Base-by-base conservation (phyloP, 139 green algal species). In the Deuterostichococcus epilithicus region DNA sequence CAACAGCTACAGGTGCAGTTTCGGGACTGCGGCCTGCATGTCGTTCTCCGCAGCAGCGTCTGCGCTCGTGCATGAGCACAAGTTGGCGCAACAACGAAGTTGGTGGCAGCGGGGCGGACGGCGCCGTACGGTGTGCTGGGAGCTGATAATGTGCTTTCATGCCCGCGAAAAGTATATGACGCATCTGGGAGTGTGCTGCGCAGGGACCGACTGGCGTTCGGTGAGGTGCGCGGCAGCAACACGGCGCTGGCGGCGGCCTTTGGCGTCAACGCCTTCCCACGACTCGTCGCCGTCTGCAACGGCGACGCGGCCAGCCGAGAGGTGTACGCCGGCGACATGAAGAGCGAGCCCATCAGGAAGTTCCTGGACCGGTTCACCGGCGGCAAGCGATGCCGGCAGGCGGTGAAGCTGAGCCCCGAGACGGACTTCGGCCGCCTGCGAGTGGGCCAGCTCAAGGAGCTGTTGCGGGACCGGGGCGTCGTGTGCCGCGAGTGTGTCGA, bases 261-360 rank as follows among this genome's bases (percentile, higher is more conserved):
- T 70, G 66, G 71, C 38, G 72, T 87, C 2, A 45, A 34, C 2
- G 60, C 44, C 8, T 82, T 73, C 38, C 90, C 86, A 5, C 60
- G 82, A 20, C 58, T 97, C 52, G 22, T 95, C 20, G 78, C 81
- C 1, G 67, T 96, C 0, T 97, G 92, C 81, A 92, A 93, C 69
- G 92, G 92, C n/a, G 86, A 96, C 79, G 39, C 77, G 15, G 70
- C 77, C 0, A 70, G 67, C 2, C 71, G 68, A n/a, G 80, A 90
- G 73, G 73, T 28, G 22, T 94, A 89, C 42, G 32, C 60, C 30
- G 82, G 78, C 37, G 66, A 87, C 10, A 73, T 95, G 63, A 94
- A 95, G 78, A 85, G 84, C 0, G 88, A 85, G 4, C 72, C 83
- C 26, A 76, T 96, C 65, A 59, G 76, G 20, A 76, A 73, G 33